These are phyloP conservation scores for Cymbidium sinense DNA, from an alignment of 106 monocot species.

Conservation along the genomic window DNA sequence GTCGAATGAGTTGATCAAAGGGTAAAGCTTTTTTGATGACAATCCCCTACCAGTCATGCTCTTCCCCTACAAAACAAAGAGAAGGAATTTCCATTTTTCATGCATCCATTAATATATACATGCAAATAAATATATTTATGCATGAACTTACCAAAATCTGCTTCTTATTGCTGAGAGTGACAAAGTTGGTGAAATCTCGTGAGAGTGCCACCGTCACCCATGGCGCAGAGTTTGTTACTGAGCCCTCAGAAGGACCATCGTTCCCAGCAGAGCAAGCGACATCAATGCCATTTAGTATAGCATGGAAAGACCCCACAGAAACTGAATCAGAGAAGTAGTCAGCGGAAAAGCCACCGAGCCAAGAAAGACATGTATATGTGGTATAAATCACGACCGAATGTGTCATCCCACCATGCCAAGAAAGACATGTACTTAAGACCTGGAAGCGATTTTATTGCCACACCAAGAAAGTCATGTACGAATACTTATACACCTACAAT, in stretches of 20 bases:
- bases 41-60: conserved; percentile 18
- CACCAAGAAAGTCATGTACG: no score
- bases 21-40: conserved; percentile 22
- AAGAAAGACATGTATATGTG: no score
- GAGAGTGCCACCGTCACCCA: conserved; percentile 21
- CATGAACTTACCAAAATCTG: conserved; percentile 5
- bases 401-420: no score
- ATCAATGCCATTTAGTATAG: conserved; percentile 16
- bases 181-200: conserved; percentile 17
- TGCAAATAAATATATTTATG: no score
- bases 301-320: conserved; percentile 34
- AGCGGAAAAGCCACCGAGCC: conserved; percentile 3
- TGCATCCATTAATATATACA: not conserved
- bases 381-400: no score
- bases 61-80: conserved; percentile 18
- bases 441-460: no score
- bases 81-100: not conserved
- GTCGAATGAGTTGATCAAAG: conserved; percentile 23
- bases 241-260: not conserved
- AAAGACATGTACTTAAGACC: no score
- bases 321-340: conserved; percentile 7
- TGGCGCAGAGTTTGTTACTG: conserved; percentile 19
- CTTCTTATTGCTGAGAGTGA: conserved; percentile 23
- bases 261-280: conserved; percentile 32
- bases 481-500: no score